Evolutionary conservation across 306 rosid species (phyloP).

Genomic region (Malus fusca): DNA sequence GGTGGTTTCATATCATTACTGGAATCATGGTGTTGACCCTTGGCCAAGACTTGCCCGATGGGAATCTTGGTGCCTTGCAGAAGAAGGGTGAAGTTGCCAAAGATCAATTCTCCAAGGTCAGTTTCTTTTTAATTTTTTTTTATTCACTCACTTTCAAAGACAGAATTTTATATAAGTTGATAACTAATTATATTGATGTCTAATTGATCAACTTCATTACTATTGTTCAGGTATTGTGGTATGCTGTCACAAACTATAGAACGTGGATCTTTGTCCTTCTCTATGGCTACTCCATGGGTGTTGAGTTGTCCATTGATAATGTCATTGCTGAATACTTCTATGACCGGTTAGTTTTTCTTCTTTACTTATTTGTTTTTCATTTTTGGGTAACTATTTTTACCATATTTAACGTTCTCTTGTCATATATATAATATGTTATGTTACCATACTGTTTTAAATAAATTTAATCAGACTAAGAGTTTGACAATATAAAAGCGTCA

Average conservation of each 20-base stretch:
- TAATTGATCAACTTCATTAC: neutral
- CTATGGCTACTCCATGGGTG: slow-evolving; percentile 93
- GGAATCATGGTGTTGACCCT: slow-evolving; percentile 65
- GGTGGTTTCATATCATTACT: slow-evolving; percentile 54
- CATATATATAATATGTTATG: no score
- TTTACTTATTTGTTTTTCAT: neutral
- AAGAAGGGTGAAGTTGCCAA: slow-evolving; percentile 64
- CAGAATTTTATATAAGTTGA: neutral
- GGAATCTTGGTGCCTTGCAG: slow-evolving; percentile 65
- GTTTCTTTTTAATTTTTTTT: neutral
- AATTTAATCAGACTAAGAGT: no score
- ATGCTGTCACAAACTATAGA: slow-evolving; percentile 80
- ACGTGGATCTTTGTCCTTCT: slow-evolving; percentile 82
- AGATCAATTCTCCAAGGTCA: slow-evolving; percentile 69
- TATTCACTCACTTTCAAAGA: no score
- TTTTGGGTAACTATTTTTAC: neutral
- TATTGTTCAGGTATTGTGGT: slow-evolving; percentile 55
- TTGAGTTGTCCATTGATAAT: slow-evolving; percentile 78
- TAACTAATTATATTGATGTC: neutral
- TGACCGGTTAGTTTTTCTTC: slow-evolving; percentile 44
- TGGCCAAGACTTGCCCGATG: slow-evolving; percentile 88
- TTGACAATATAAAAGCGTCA: no score
- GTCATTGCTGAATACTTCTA: slow-evolving; percentile 83
- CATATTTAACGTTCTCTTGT: neutral
- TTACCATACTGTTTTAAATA: no score